Evolutionary conservation across 2,329 filamentous ascomycete genomes (phyloP).

Genomic region (Alternaria sp.): DNA sequence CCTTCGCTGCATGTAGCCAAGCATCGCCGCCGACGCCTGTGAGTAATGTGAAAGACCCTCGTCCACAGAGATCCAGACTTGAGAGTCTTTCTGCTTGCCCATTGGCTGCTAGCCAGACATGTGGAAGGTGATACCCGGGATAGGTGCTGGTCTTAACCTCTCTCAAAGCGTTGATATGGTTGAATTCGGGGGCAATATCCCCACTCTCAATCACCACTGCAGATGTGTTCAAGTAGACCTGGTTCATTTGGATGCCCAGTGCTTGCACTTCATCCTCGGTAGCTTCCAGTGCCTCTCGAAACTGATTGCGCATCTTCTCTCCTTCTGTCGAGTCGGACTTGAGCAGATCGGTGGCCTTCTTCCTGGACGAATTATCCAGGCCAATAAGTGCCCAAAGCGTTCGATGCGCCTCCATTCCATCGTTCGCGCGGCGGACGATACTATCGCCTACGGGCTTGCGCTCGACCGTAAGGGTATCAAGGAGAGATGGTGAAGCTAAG

Average conservation of each 20-base stretch:
- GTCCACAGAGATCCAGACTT: conserved; percentile 65
- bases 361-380: conserved; percentile 33
- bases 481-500: conserved; percentile 26
- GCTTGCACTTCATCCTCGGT: conserved; percentile 61
- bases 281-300: conserved; percentile 53
- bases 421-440: conserved; percentile 61
- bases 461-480: conserved; percentile 35
- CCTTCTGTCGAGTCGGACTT: neutral
- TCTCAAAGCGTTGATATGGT: conserved; percentile 44
- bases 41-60: conserved; percentile 47
- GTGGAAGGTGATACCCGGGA: conserved; percentile 65
- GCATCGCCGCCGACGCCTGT: conserved; percentile 60
- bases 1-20: conserved; percentile 60
- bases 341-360: neutral
- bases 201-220: neutral
- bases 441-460: conserved; percentile 37
- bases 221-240: conserved; percentile 54
- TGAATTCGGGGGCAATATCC: conserved; percentile 39
- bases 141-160: conserved; percentile 53
- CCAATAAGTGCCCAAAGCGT: conserved; percentile 56
- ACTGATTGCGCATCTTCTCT: neutral
- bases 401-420: conserved; percentile 61
- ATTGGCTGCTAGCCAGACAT: conserved; percentile 65
- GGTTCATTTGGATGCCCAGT: conserved; percentile 67
- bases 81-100: conserved; percentile 57